Evolutionary conservation across 2,329 filamentous ascomycete species (phyloP).

Genomic region (Aspergillus nomiae): DNA sequence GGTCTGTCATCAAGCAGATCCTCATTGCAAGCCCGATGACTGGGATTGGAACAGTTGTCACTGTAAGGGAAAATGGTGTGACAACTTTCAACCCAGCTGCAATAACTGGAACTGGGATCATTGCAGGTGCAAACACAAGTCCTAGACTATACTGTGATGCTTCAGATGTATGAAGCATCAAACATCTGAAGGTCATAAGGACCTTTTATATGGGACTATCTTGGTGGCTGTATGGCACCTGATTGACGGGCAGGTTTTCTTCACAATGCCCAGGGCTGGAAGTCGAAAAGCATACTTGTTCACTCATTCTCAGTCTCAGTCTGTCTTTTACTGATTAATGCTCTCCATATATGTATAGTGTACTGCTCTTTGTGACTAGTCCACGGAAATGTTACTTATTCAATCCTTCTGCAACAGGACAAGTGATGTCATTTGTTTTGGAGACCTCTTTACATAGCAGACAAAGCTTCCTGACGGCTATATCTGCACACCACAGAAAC

Average conservation of each 20-base stretch:
- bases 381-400: background rate
- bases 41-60: background rate
- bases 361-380: background rate
- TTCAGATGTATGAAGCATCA: background rate
- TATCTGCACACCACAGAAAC: background rate
- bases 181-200: background rate
- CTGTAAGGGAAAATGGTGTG: background rate
- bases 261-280: background rate
- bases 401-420: background rate
- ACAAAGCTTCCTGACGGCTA: no score
- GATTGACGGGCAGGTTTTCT: background rate
- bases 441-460: no score
- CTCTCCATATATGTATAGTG: background rate
- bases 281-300: background rate
- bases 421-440: no score
- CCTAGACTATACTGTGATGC: background rate
- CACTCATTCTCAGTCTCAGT: background rate
- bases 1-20: background rate
- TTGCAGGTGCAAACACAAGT: background rate
- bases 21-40: background rate
- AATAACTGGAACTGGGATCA: background rate
- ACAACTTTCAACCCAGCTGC: background rate
- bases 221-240: background rate
- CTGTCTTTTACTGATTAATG: background rate
- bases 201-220: background rate